A percentile compares a stretch with the other conserved stretches of the same genome.
Evolutionary conservation across 2,329 filamentous ascomycete genomes (phyloP).

Genomic region (Fusarium nisikadoi): DNA sequence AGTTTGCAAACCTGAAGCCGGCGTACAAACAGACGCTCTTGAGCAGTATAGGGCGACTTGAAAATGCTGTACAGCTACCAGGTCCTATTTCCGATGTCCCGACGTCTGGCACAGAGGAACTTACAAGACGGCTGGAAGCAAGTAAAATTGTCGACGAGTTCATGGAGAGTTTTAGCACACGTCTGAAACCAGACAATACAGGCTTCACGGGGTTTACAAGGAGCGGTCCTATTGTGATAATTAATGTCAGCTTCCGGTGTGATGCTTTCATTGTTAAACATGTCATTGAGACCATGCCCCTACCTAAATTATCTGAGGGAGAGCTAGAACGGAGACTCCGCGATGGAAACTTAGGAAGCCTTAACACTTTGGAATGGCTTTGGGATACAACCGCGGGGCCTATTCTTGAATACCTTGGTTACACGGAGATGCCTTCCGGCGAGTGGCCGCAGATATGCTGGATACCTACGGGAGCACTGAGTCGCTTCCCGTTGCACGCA

Average conservation of each 20-base stretch:
- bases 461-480: background rate
- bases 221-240: background rate
- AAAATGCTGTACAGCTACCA: background rate
- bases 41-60: background rate
- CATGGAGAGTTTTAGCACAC: background rate
- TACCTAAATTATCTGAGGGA: rapidly evolving
- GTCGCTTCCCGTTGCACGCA: background rate
- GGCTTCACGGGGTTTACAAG: background rate
- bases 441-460: background rate
- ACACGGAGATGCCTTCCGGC: rapidly evolving
- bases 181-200: rapidly evolving
- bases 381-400: background rate
- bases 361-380: rapidly evolving
- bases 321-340: background rate
- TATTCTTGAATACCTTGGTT: rapidly evolving
- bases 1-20: background rate
- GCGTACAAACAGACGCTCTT: background rate
- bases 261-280: background rate
- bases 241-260: background rate
- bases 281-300: background rate
- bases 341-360: background rate
- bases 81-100: rapidly evolving
- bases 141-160: background rate
- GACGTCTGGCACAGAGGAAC: rapidly evolving
- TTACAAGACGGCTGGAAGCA: background rate